Evolutionary conservation across 2,329 filamentous ascomycete species (phyloP), one percentile per base, ranked within the genome.

Genomic region (Parafenestella ontariensis): DNA sequence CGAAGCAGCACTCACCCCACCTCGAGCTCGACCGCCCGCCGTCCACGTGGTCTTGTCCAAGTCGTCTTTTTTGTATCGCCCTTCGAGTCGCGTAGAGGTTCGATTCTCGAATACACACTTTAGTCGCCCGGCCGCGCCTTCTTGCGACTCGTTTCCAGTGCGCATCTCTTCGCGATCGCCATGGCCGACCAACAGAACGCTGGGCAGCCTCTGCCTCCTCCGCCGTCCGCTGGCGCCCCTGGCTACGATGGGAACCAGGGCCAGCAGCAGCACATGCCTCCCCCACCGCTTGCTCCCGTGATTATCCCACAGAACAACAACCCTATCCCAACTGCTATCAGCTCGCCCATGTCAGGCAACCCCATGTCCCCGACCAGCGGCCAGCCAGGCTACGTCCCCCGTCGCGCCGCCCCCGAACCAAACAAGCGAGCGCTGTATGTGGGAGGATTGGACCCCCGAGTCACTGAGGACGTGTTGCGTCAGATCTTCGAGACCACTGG

Each of bases 401-500:
- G 95, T 69, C 92, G 95, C 74, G 90, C 93, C 57, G 95, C 95
- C 47, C 95, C 95, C 51, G 95, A 99, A 82, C 95, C 95, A 61
- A 99, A 99, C 83, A 99, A 99, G 86, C 87, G 95, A 73, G 95
- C 95, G 53, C 82, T 99, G 59, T 99, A 99, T 72, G 91, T 99
- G 54, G 95, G 95, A 61, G 95, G 95, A 50, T 82, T 99, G 66
- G 95, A 99, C 76, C 92, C 93, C 69, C 87, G 95, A 64, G 94
- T 98, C 59, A 97, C 94, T 28, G 94, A 98, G 79, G 94, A 98
- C 74, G 92, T 98, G 52, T 80, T 98, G 76, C 92, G 92, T 73
- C 94, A 98, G 78, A 98, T 98, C 70, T 99, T 99, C 73, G 95
- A 99, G 83, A 99, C 95, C 6, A 97, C 93, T 55, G 95, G 95